Conservation (phyloP, 2,329 filamentous ascomycete species). For the Paradendryphiella salina region DNA sequence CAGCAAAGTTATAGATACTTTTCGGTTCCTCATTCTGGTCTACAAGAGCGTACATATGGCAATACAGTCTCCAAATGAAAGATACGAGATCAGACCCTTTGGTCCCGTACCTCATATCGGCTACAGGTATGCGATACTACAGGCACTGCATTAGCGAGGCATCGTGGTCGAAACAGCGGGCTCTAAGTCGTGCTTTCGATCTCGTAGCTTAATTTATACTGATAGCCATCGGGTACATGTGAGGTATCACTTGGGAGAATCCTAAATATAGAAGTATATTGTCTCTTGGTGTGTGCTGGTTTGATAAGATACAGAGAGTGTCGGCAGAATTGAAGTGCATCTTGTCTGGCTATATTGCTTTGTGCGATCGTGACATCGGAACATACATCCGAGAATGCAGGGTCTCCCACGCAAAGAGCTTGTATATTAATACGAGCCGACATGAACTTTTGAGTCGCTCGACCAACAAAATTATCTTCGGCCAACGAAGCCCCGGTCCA, state of each 20-base stretch:
- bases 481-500: conserved; percentile 18
- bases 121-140: conserved; percentile 29
- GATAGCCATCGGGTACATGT: conserved; percentile 22
- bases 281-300: conserved; percentile 17
- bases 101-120: conserved; percentile 17
- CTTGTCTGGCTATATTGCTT: conserved; percentile 43
- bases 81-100: conserved; percentile 33
- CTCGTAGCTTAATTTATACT: conserved; percentile 25
- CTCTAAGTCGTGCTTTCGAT: conserved; percentile 31
- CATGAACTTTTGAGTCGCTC: conserved; percentile 15
- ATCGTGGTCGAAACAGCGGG: conserved; percentile 24
- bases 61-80: conserved; percentile 41
- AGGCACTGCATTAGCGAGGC: conserved; percentile 24
- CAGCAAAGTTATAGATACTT: conserved; percentile 34
- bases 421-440: conserved; percentile 23
- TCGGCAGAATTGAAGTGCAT: conserved; percentile 35
- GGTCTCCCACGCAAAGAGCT: conserved; percentile 29
- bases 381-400: conserved; percentile 30
- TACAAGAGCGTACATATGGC: conserved; percentile 19
- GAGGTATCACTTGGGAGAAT: conserved; percentile 30
- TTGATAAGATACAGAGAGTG: conserved; percentile 23
- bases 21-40: conserved; percentile 13
- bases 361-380: conserved; percentile 31
- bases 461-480: conserved; percentile 15
- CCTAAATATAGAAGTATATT: conserved; percentile 21